phyloP scores from a whole-genome alignment of 345 rosid genomes.

The Euphorbia lathyris region DNA sequence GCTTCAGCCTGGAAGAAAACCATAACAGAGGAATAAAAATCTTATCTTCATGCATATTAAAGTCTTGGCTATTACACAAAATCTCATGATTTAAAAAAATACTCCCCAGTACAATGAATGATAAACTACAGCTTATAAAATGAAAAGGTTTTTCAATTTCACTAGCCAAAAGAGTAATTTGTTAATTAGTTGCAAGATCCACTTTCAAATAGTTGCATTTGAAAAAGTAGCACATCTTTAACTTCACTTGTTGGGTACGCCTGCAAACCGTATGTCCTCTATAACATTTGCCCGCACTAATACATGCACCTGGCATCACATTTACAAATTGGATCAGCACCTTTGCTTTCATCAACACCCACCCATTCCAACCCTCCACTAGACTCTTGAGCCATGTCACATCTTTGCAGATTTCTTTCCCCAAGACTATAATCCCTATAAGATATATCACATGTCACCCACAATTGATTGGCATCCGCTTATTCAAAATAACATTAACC shows the following conservation, averaged over 20 bases:
- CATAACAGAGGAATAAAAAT: constrained; percentile 1
- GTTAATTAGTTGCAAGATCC: background rate
- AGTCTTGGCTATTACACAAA: background rate
- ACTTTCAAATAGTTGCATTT: background rate
- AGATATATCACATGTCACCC: background rate
- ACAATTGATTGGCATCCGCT: background rate
- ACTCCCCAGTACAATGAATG: background rate
- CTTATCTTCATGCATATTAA: background rate
- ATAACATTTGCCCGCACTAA: background rate
- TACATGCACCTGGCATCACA: background rate
- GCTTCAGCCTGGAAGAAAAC: constrained; percentile 67
- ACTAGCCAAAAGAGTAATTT: background rate
- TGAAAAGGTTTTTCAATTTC: background rate
- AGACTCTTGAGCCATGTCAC: background rate
- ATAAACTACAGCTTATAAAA: background rate
- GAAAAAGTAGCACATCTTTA: background rate
- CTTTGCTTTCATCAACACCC: background rate
- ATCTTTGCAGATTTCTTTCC: background rate
- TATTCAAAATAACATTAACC: background rate
- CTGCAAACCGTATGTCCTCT: background rate
- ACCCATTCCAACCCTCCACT: background rate
- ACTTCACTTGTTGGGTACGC: background rate
- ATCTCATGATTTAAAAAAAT: background rate
- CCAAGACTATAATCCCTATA: background rate
- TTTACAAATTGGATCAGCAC: background rate